phyloP scores from a whole-genome alignment of 768 basidiomycete species.

The Leccinum rimulosum region DNA sequence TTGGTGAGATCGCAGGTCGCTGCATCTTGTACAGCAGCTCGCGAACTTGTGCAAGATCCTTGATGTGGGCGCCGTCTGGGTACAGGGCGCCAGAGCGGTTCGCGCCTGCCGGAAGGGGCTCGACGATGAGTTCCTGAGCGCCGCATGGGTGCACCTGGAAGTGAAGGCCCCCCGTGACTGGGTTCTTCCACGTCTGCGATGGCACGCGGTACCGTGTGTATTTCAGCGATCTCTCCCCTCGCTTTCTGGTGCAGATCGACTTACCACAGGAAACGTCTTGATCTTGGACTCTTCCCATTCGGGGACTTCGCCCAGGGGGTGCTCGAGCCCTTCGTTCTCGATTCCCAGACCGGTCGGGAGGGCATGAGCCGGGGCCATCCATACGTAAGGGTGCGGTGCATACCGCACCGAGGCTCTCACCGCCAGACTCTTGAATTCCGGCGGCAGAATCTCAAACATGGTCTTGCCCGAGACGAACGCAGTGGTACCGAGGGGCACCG shows the following conservation, averaged over 20 bases:
- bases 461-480: constrained; percentile 78
- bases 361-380: constrained; percentile 81
- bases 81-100: constrained; percentile 64
- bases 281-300: constrained; percentile 77
- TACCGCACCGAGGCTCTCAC: constrained; percentile 75
- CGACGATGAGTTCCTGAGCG: constrained; percentile 60
- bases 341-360: constrained; percentile 81
- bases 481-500: constrained; percentile 84
- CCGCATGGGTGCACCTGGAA: constrained; percentile 91
- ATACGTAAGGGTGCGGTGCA: constrained; percentile 85
- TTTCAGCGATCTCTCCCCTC: neutral
- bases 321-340: constrained; percentile 72
- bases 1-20: constrained; percentile 82
- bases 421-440: constrained; percentile 73
- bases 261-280: constrained; percentile 67
- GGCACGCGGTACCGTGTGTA: neutral
- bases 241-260: constrained; percentile 12
- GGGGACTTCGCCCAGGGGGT: constrained; percentile 65
- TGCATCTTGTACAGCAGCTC: constrained; percentile 82
- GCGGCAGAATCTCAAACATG: constrained; percentile 79
- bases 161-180: constrained; percentile 76
- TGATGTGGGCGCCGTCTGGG: constrained; percentile 79
- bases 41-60: constrained; percentile 69
- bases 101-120: constrained; percentile 65
- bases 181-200: constrained; percentile 85